Evolutionary conservation across 2,329 filamentous ascomycete species (phyloP), one percentile per base, ranked within the genome.

Genomic region (Sphaerulina musiva): DNA sequence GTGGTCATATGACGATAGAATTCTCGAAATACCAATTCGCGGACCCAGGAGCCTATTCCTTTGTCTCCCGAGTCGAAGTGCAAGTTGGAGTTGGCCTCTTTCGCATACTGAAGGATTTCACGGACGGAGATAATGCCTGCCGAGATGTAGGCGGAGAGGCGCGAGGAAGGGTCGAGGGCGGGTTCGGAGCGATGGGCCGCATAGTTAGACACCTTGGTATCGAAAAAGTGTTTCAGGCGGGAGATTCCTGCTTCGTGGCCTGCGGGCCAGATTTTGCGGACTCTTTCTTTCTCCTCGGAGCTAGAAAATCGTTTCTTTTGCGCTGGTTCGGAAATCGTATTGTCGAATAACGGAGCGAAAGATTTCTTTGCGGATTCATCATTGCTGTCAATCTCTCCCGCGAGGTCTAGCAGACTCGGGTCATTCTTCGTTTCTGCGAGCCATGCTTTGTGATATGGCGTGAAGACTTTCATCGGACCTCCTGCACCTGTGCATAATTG

Each of bases 261-360:
- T 4, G 74, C 66, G 8, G 74, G 74, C 74, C 74, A 77, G 4
- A 76, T 66, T 40, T 71, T 70, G 14, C 73, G 67, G 8, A 76
- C 69, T 11, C 69, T 63, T 12, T 72, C 68, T 12, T 60, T 62
- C 14, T 75, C 73, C 47, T 74, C 69, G 4, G 72, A 62, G 9
- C 57, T 68, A 5, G 59, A 51, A 53, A 74, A 76, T 39, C 69
- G 63, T 57, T 77, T 76, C 58, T 69, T 73, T 43, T 72, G 65
- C 12, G 70, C 69, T 11, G 71, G 57, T 1, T 62, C 53, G 1
- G 74, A 74, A 0, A 72, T 62, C 59, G 73, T 59, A 46, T 73
- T 74, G 2, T 81, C 76, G 61, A 91, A 91, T 0, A 89, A 66
- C 0, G 74, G 65, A 8, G 73, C 68, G 54, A 82, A 82, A 2